Percentiles rank a stretch among this genome's conserved stretches.
Conservation (phyloP, 345 rosid genomes). For the Populus davidiana region DNA sequence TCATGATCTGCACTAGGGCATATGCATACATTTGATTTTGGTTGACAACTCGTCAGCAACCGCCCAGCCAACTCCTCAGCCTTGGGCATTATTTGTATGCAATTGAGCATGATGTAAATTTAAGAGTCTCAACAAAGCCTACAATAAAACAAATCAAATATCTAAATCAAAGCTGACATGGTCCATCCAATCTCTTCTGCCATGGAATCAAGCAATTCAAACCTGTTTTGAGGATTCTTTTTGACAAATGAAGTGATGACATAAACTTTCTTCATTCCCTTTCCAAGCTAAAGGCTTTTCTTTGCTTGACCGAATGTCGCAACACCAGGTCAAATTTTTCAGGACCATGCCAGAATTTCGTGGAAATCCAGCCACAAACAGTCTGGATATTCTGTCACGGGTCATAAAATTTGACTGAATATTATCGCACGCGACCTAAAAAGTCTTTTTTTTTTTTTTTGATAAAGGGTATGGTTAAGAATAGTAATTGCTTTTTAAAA, state of each 20-base stretch:
- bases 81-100: no score
- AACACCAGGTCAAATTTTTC: neutral
- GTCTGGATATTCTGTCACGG: neutral
- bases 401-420: neutral
- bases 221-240: neutral
- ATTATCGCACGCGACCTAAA: no score
- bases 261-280: neutral
- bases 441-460: no score
- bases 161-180: neutral
- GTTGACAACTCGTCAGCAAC: neutral
- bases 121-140: neutral
- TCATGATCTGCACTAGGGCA: slow-evolving; percentile 21
- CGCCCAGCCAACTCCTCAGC: no score
- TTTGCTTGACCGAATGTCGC: neutral
- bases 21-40: slow-evolving; percentile 21
- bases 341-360: neutral
- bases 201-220: neutral
- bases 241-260: neutral
- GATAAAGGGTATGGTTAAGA: no score
- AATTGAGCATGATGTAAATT: neutral
- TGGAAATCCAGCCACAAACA: neutral
- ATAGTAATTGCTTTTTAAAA: no score
- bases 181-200: neutral
- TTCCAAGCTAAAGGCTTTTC: neutral
- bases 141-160: neutral